Evolutionary conservation across 108 stramenopile species (phyloP), one percentile per base, ranked within the genome.

Genomic region (Ochromonas danica): DNA sequence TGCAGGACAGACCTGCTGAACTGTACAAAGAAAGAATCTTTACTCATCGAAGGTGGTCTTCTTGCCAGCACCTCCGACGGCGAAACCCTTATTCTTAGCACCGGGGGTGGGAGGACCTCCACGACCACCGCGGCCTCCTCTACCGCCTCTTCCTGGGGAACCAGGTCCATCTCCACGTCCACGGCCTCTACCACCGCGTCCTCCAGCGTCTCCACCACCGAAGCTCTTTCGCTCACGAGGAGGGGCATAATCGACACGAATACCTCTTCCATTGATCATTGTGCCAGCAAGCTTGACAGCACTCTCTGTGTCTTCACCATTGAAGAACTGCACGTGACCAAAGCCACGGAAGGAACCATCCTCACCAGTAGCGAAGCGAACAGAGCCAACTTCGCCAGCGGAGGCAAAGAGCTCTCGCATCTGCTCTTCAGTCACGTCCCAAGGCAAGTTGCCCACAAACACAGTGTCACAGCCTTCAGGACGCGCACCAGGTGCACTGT

Each of bases 281-380:
- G 90, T 90, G 28, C 95, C 96, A 0, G 94, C 94, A 81, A 97
- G 61, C 38, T 83, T 87, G 42, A 96, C 90, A 3, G 97, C 98
- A 33, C 80, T 87, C 78, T 93, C 93, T 17, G 94, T 93, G 40
- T 87, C 83, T 51, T 94, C 91, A 3, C 90, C 94, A 17, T 92
- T 90, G 41, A 57, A 89, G 80, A 97, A 99, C 71, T 96, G 94
- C 63, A 97, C 91, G 86, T 95, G 94, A 10, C 94, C 96, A 80
- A 92, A 95, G 71, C 98, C 98, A 83, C 94, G 93, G 91, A 98
- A 98, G 35, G 95, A 92, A 3, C 96, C 96, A 77, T 93, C 94
- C 80, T 99, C 98, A 82, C 97, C 95, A 75, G 91, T 93, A 1
- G 95, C 94, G 80, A 97, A 97, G 61, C 98, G 91, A 61, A 98